Percentiles rank a stretch among this genome's conserved stretches.
Evolutionary conservation across 306 rosid genomes (phyloP).

Genomic region (Quercus variabilis): DNA sequence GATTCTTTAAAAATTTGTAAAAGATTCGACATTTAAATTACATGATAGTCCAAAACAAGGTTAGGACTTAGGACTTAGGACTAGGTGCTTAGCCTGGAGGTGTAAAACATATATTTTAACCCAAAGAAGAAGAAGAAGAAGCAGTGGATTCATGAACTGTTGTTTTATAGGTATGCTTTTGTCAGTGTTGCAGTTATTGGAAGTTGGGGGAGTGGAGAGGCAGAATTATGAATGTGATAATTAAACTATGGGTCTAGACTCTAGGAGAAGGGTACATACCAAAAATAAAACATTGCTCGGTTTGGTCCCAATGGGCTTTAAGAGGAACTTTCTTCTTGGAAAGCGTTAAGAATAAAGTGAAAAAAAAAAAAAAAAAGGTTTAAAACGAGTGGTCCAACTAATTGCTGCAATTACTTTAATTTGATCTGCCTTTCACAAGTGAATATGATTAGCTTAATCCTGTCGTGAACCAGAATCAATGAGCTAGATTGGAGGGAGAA

Average conservation of each 20-base stretch:
- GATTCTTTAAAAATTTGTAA: too few relatives aligned
- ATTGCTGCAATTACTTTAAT: neutral
- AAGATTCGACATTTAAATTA: too few relatives aligned
- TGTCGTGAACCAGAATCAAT: neutral
- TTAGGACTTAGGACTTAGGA: neutral
- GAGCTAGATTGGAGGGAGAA: too few relatives aligned
- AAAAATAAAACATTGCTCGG: neutral
- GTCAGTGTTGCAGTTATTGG: neutral
- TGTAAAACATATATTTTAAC: neutral
- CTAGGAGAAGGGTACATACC: neutral
- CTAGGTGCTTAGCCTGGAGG: neutral
- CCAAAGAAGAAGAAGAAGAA: neutral
- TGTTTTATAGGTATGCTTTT: neutral
- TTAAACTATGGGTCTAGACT: neutral
- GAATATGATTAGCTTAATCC: neutral
- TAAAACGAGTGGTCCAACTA: conserved; percentile 1
- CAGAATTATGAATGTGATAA: neutral
- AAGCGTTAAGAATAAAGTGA: conserved; percentile 8
- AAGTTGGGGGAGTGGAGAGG: neutral
- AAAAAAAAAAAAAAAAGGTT: neutral
- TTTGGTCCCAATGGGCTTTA: conserved; percentile 7
- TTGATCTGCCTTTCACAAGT: neutral
- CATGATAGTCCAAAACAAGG: too few relatives aligned
- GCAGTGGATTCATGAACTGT: neutral
- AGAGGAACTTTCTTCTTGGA: neutral